phyloP scores from a whole-genome alignment of 1,284 basidiomycete genomes.

The Pyrrhoderma lamaoense region DNA sequence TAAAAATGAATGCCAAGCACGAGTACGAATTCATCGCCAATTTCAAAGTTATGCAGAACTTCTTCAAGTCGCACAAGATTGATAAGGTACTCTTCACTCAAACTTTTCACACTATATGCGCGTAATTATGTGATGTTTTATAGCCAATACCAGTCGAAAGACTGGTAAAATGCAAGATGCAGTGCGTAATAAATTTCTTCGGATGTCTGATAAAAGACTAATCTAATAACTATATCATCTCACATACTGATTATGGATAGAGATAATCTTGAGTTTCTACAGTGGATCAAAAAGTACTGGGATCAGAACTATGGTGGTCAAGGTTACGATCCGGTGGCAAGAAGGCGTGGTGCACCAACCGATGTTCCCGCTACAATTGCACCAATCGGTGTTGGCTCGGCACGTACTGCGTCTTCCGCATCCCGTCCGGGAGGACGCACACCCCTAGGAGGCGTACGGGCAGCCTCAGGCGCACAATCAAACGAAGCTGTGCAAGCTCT shows the following conservation, averaged over 20 bases:
- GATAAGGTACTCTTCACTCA: slow-evolving; percentile 61
- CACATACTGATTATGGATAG: slow-evolving; percentile 31
- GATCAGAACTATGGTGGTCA: slow-evolving; percentile 87
- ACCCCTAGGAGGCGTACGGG: slow-evolving; percentile 58
- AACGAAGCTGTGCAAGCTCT: slow-evolving; percentile 58
- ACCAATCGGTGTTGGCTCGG: slow-evolving; percentile 36
- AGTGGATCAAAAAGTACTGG: slow-evolving; percentile 98
- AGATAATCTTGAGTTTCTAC: slow-evolving; percentile 97
- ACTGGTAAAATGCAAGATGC: slow-evolving; percentile 98
- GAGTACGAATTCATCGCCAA: slow-evolving; percentile 96
- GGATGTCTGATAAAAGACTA: neutral
- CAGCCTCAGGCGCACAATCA: slow-evolving; percentile 47
- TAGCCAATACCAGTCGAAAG: slow-evolving; percentile 92
- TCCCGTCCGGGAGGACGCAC: slow-evolving; percentile 31
- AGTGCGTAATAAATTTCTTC: slow-evolving; percentile 50
- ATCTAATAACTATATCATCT: slow-evolving; percentile 4
- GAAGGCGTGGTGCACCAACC: slow-evolving; percentile 67
- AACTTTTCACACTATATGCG: neutral
- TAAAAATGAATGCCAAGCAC: slow-evolving; percentile 91
- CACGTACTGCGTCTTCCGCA: neutral
- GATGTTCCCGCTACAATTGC: slow-evolving; percentile 76
- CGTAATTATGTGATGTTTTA: neutral
- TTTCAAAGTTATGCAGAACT: slow-evolving; percentile 89
- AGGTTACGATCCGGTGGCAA: slow-evolving; percentile 80
- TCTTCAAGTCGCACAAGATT: slow-evolving; percentile 84